Conservation (phyloP, 345 rosid species). For the Erucastrum elatum region DNA sequence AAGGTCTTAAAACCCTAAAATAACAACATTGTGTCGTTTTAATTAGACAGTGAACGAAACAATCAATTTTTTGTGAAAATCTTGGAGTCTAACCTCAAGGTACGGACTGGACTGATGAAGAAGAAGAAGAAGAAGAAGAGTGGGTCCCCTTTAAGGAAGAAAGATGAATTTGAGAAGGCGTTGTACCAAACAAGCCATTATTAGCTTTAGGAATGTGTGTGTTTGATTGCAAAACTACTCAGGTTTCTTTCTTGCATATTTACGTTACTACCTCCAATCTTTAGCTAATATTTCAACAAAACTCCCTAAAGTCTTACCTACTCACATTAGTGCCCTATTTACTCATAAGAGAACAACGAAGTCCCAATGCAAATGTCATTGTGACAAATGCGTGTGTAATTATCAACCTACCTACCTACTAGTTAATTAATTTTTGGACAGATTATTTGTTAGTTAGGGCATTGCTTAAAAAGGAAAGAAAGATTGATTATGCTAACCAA, state of each 20-base stretch:
- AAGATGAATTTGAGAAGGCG: background rate
- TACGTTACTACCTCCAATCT: background rate
- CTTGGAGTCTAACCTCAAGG: background rate
- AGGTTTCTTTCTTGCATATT: constrained; percentile 10
- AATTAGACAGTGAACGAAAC: background rate
- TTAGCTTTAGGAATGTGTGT: background rate
- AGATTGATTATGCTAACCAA: background rate
- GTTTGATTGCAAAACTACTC: background rate
- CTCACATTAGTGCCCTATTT: background rate
- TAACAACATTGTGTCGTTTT: no score
- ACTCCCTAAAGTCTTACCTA: background rate
- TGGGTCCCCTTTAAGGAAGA: background rate
- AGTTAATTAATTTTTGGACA: background rate
- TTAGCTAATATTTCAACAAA: background rate
- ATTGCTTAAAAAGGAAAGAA: constrained; percentile 32
- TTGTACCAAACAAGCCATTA: background rate
- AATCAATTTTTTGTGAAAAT: background rate
- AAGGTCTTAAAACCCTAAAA: background rate
- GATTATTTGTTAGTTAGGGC: constrained; percentile 12
- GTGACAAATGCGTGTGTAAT: background rate
- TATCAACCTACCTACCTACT: background rate
- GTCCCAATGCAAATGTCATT: background rate
- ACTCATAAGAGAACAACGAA: background rate
- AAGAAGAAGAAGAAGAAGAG: background rate
- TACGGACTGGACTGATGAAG: background rate